Evolutionary conservation across 2,329 filamentous ascomycete genomes (phyloP), one percentile per base, ranked within the genome.

Genomic region (Sarocladium oryzae): DNA sequence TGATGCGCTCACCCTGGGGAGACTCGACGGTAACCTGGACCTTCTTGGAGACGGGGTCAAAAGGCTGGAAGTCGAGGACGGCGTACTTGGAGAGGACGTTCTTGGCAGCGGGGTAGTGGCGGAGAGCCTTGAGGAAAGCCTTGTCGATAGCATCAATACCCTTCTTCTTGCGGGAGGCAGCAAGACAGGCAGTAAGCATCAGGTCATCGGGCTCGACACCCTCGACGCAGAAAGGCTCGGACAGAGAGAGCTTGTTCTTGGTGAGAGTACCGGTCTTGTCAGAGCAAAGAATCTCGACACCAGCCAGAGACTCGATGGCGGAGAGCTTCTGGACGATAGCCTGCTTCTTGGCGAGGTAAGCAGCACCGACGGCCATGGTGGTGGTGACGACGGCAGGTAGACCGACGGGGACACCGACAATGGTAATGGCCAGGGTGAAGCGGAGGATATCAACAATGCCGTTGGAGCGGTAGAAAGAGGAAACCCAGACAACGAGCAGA

Each of bases 101-200:
- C 79, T 93, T 95, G 71, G 88, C 89, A 56, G 82, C 81, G 56
- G 89, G 89, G 68, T 95, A 95, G 74, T 77, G 85, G 66, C 82
- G 82, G 56, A 95, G 82, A 20, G 86, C 81, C 76, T 93, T 95
- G 60, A 95, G 78, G 78, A 95, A 95, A 66, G 89, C 89, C 78
- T 92, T 93, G 79, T 95, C 90, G 61, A 95, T 95, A 59, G 90
- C 88, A 66, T 95, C 89, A 57, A 95, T 91, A 76, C 89, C 89
- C 78, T 95, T 95, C 81, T 91, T 92, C 82, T 93, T 95, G 75
- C 89, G 87, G 59, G 86, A 92, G 56, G 89, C 89, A 63, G 89
- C 89, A 63, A 95, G 74, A 69, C 89, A 95, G 63, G 89, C 89
- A 73, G 89, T 93, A 58, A 95, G 78, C 88, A 95, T 95, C 56